phyloP scores from a whole-genome alignment of 2,329 filamentous ascomycete genomes.

The Aureobasidium sp. region DNA sequence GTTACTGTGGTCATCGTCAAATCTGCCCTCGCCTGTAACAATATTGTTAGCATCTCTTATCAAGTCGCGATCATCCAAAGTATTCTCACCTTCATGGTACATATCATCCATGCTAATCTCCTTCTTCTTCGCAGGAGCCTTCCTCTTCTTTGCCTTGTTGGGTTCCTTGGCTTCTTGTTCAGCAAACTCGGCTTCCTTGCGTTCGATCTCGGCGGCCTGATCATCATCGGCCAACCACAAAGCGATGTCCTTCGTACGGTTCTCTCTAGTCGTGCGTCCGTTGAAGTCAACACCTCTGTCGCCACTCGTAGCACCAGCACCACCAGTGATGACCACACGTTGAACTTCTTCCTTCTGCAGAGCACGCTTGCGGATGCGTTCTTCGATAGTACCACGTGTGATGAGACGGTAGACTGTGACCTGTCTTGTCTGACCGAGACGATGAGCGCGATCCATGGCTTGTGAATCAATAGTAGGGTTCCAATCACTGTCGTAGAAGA shows the following conservation, averaged over 20 bases:
- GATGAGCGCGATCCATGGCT: constrained; percentile 97
- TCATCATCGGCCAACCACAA: constrained; percentile 99
- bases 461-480: constrained; percentile 98
- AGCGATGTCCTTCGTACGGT: constrained; percentile 94
- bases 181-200: constrained; percentile 78
- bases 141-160: constrained; percentile 43
- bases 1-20: constrained; percentile 78
- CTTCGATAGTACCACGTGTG: constrained; percentile 92
- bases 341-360: constrained; percentile 98
- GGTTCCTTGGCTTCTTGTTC: constrained; percentile 48
- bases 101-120: constrained; percentile 78
- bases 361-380: constrained; percentile 93
- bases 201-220: constrained; percentile 87
- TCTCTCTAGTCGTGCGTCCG: constrained; percentile 70
- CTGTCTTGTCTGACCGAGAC: constrained; percentile 89
- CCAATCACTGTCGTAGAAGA: constrained; percentile 99
- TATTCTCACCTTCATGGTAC: constrained; percentile 93
- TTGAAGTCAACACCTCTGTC: constrained; percentile 73
- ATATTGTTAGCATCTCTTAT: constrained; percentile 24
- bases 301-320: constrained; percentile 54
- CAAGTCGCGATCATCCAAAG: constrained; percentile 10
- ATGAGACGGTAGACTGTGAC: constrained; percentile 97
- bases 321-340: constrained; percentile 89
- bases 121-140: constrained; percentile 46
- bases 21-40: constrained; percentile 78